phyloP scores from a whole-genome alignment of 306 rosid genomes.

The Nissolia schottii region DNA sequence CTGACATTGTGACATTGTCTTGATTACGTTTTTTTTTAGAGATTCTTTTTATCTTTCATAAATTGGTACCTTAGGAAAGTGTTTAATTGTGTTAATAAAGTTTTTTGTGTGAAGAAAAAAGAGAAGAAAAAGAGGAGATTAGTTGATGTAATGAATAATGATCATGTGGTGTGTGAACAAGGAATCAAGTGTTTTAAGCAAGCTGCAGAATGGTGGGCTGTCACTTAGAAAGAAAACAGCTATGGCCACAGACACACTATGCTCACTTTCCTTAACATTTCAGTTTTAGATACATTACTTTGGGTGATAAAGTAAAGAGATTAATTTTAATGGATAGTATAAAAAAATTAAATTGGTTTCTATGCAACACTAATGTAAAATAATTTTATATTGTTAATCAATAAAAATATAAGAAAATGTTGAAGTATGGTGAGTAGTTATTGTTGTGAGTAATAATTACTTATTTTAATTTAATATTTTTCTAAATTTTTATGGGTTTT shows the following conservation, averaged over 20 bases:
- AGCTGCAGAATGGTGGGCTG: conserved; percentile 36
- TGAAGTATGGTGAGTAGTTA: too few species aligned
- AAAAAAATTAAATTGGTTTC: too few species aligned
- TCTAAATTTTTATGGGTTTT: too few species aligned
- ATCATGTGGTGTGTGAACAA: conserved; percentile 35
- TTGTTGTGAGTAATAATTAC: too few species aligned
- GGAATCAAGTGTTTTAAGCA: conserved; percentile 32
- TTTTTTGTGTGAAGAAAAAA: conserved; percentile 6
- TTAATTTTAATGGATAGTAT: too few species aligned
- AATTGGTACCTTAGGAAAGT: conserved; percentile 1
- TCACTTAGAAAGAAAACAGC: conserved; percentile 42
- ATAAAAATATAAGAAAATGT: too few species aligned
- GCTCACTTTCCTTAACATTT: conserved; percentile 19
- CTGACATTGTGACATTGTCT: conserved; percentile 7
- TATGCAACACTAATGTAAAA: too few species aligned
- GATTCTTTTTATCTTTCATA: conserved; percentile 8
- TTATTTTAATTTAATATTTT: too few species aligned
- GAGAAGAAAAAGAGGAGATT: conserved; percentile 1
- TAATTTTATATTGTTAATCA: too few species aligned
- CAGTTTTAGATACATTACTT: conserved; percentile 1
- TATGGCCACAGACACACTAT: conserved; percentile 28
- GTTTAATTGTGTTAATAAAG: not conserved
- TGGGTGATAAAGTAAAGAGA: conserved; percentile 18
- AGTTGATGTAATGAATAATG: conserved; percentile 45
- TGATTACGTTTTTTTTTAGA: not conserved